Evolutionary conservation across 116 monocot species (phyloP), one percentile per base, ranked within the genome.

Genomic region (Posidonia oceanica): DNA sequence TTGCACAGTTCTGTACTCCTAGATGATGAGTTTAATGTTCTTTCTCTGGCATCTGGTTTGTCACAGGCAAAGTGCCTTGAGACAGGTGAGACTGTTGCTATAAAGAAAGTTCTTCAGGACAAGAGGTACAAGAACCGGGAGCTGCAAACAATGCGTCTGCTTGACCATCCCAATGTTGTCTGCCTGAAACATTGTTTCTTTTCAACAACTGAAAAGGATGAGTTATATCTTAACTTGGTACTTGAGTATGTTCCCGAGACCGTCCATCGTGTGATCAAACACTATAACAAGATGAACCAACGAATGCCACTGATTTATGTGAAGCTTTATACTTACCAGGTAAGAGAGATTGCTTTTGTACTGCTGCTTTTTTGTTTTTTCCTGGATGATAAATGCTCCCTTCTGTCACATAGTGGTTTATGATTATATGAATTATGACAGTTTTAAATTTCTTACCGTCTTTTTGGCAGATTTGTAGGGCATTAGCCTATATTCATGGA

Each of bases 381-480:
- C 44, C 48, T 20, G 21, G 41, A 51, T 23, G 12, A 22, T 7
- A 21, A 67, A 12, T 42, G 1, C 1, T 7, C 11, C 7, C 39
- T 3, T 16, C 39, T 65, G 5, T 65, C 3, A 0, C 48, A 7
- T 48, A 10, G 48, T 48, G 7, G 48, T 48, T 48, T 48, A 7
- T 10, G 48, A 10, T 48, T 48, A 10, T 12, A 48, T 48, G 48
- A 6, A 48, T 48, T 10, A 10, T 48, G 48, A 12, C 8, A 10
- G 48, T 48, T 48, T 7, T 12, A 61, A 36, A 5, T 3, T 18
- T 0, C 4, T 61, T 61, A 61, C 18, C 20, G 18, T 18, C 12
- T 20, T 53, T 36, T 12, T 67, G 39, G 20, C 79, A 90, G 90
- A 90, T 90, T 18, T 84, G 69, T 41, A 82, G 91, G 69, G 87